Evolutionary conservation across 805 yeast genomes (phyloP), one percentile per base, ranked within the genome.

Genomic region (Kuraishia piskuri): DNA sequence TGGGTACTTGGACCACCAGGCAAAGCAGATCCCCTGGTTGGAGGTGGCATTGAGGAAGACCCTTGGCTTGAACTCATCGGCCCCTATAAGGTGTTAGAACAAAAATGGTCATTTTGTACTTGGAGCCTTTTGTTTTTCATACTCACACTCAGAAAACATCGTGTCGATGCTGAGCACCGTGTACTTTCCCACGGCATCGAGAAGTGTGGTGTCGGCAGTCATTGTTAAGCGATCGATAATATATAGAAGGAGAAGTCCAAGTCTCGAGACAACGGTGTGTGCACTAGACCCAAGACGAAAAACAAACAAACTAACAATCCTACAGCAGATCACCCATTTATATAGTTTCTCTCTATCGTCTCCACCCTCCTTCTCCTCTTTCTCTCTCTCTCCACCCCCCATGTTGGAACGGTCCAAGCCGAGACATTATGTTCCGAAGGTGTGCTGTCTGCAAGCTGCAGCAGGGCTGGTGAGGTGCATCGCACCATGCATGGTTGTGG

Each of bases 31-130:
- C 22, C 58, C 65, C 56, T 64, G 67, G 54, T 64, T 64, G 2
- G 66, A 62, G 49, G 67, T 64, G 14, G 68, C 67, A 53, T 63
- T 62, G 40, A 56, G 37, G 50, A 64, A 64, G 40, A 57, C 51
- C 23, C 61, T 47, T 6, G 52, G 56, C 49, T 54, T 54, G 14
- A 50, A 50, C 22, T 19, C 24, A 10, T 22, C 31, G n/a, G 48
- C 23, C 12, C 20, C 52, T 49, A 22, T 17, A n/a, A 12, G 7
- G 9, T 44, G 47, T 44, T 20, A 20, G 47, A 9, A 25, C 31
- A 10, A 10, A 25, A 25, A 25, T 25, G 31, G 31, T 25, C 21
- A 19, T 17, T 17, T n/a, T 17, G 8, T 20, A 6, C 17, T 45
- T 20, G 9, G 14, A 6, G 23, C 17, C 17, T 5, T 14, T 45